Evolutionary conservation across 176 grass and related monocot species (phyloP), one percentile per base, ranked within the genome.

Genomic region (Cenchrus americanus): DNA sequence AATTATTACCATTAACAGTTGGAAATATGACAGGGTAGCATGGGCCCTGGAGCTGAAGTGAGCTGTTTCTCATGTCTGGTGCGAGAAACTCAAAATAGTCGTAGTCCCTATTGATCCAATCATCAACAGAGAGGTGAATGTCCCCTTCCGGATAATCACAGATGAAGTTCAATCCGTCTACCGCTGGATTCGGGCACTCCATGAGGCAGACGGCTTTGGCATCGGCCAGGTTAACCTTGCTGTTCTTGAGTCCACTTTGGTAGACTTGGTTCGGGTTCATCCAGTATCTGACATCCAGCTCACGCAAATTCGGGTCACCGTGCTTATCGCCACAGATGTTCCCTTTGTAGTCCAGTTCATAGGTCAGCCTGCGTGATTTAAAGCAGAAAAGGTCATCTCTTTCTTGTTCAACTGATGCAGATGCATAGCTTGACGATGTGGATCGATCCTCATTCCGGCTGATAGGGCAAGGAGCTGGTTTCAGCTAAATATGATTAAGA

Each of bases 1-100:
- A 51, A 68, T 18, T 41, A 37, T 82, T 82, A 99, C 96, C 96
- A 6, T 99, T 96, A 15, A 96, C 83, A 49, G 93, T 99, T 51
- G 96, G 96, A 88, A 96, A 99, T 88, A 99, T 94, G 74, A 99
- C 75, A 61, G 96, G 96, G 63, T 99, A 99, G 73, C 96, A 99
- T 17, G 96, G 96, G 6, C 96, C 96, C 86, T 99, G 96, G 65
- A 99, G 86, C 62, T 95, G 93, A 84, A 99, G 85, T 74, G 93
- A 95, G 43, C 87, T 96, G 83, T 99, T 99, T 32, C 81, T 88
- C 96, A 99, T 99, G 30, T 99, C 96, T 54, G 93, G 80, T 53
- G 96, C 84, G 69, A 99, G 96, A 59, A 87, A 92, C 61, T 99
- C 96, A 68, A 94, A 99, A 86, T 99, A 99, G 72, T 99, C 91